These are phyloP conservation scores for Penicillium sp. DNA, from an alignment of 2,329 filamentous ascomycete species.

Conservation along the genomic window DNA sequence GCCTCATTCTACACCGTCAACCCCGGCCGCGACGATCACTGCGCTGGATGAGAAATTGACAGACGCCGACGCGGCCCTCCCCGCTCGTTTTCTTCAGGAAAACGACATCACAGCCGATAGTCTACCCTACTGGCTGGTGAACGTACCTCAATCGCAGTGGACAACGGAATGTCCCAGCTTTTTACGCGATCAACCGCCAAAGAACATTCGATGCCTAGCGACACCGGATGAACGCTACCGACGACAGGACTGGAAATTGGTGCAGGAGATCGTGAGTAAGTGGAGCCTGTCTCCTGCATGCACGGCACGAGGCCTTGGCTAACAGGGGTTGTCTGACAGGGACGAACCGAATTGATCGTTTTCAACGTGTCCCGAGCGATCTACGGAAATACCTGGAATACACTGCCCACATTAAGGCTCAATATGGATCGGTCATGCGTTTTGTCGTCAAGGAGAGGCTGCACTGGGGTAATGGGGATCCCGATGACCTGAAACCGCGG, in stretches of 20 bases:
- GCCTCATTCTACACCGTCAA: conserved; percentile 14
- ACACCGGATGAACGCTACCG: conserved; percentile 67
- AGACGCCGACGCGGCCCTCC: conserved; percentile 12
- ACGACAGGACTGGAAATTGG: conserved; percentile 66
- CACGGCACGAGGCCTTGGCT: background rate
- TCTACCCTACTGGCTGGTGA: conserved; percentile 78
- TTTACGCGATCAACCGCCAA: conserved; percentile 61
- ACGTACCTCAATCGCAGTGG: conserved; percentile 63
- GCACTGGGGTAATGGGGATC: conserved; percentile 57
- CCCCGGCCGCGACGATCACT: conserved; percentile 24
- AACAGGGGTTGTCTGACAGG: conserved; percentile 33
- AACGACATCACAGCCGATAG: conserved; percentile 11
- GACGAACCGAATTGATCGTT: conserved; percentile 69
- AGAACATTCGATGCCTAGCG: conserved; percentile 68
- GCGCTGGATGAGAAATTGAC: conserved; percentile 22
- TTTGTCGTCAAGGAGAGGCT: conserved; percentile 72
- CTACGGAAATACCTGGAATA: conserved; percentile 75
- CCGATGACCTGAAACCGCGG: conserved; percentile 34
- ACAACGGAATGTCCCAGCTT: conserved; percentile 69
- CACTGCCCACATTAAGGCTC: conserved; percentile 59
- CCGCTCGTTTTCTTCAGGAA: conserved; percentile 12
- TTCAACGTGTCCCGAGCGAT: conserved; percentile 74
- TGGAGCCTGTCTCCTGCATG: conserved; percentile 13
- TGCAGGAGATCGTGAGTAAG: conserved; percentile 59
- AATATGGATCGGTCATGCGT: conserved; percentile 73